Evolutionary conservation across 768 basidiomycete species (phyloP), one percentile per base, ranked within the genome.

Genomic region (Russula virescens): DNA sequence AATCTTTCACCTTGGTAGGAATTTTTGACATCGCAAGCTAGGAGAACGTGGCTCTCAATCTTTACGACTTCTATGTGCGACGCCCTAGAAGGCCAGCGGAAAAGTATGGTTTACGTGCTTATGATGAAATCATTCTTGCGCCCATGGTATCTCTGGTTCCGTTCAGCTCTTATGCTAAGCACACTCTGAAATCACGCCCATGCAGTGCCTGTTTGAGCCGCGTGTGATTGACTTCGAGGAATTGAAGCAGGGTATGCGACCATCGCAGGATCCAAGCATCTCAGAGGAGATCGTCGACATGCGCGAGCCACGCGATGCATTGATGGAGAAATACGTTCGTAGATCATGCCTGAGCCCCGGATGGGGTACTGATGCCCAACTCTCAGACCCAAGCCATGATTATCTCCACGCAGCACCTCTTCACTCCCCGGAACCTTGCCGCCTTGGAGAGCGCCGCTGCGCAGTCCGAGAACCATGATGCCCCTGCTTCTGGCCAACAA

Each of bases 71-170:
- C 68, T 82, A 88, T 23, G 89, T 96, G 16, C 81, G 95, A 42
- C 77, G 82, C 56, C 88, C 94, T 6, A 85, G 84, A 42, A 80
- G 83, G 57, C 76, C 85, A 16, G 88, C 94, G 0, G 83, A 89
- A 72, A 97, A 97, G 71, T 98, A 94, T 71, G 88, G 85, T 28
- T 76, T 97, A 48, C 85, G 94, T 28, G 88, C 91, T 2, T 98
- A 97, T 71, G 96, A 98, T 71, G 97, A 99, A 74, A 87, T 91
- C 55, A 95, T 97, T 62, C 77, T 98, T 35, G 94, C 95, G 0
- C 92, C 96, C 2, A 91, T 96, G 87, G 97, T 94, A 69, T 66
- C 80, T 75, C 13, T 49, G 19, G 16, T 81, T 74, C 11, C 47
- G 23, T 18, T 59, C 19, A 0, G 16, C 31, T 46, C 0, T 35